A percentile compares a stretch with the other conserved stretches of the same genome.
These are phyloP conservation scores for Leishmania gerbilli DNA, from an alignment of 208 protist species.

Conservation along the genomic window DNA sequence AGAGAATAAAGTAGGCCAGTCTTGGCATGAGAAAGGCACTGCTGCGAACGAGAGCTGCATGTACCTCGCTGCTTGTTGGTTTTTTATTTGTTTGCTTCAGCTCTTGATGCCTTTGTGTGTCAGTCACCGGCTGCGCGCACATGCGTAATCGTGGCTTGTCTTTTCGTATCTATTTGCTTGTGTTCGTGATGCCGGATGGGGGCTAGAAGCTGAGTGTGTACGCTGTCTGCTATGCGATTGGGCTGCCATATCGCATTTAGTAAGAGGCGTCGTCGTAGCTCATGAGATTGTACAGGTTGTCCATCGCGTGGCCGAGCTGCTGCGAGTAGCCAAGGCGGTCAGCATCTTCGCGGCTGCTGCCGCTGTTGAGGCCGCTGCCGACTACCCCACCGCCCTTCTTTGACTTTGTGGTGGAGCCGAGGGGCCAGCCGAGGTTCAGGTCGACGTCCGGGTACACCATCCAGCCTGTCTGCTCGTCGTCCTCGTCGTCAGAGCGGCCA, in stretches of 20 bases:
- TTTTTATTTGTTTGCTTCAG: background rate
- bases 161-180: background rate
- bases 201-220: background rate
- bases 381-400: background rate
- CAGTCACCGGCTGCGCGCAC: background rate
- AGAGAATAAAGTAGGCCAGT: background rate
- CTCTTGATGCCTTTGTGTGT: background rate
- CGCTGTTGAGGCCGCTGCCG: background rate
- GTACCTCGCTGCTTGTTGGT: background rate
- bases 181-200: background rate
- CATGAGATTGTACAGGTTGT: constrained; percentile 26
- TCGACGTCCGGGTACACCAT: constrained; percentile 16
- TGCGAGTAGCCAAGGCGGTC: constrained; percentile 16
- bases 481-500: constrained; percentile 4
- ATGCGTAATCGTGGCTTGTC: background rate
- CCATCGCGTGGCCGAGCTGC: constrained; percentile 5
- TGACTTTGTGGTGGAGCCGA: background rate
- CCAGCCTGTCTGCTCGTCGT: constrained; percentile 26
- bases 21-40: background rate
- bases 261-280: constrained; percentile 16
- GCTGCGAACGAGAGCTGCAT: background rate
- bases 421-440: constrained; percentile 18
- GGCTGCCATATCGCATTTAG: background rate
- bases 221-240: background rate
- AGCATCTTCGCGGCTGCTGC: background rate